Conservation (phyloP, 805 yeast species). For the Candida andamanensis region DNA sequence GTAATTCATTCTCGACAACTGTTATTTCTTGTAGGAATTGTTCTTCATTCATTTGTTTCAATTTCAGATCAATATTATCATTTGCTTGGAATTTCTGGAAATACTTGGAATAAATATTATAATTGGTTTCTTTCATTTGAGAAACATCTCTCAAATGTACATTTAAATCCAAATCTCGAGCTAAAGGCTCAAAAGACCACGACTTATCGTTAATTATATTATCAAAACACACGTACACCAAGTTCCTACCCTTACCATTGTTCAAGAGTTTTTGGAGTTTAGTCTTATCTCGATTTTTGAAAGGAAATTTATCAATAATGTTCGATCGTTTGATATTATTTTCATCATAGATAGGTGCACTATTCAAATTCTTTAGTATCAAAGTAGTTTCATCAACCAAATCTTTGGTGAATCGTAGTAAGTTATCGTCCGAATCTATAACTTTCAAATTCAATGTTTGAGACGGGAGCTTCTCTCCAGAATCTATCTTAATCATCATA, state of each 20-base stretch:
- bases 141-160: slow-evolving; percentile 33
- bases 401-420: slow-evolving; percentile 27
- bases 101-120: slow-evolving; percentile 30
- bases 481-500: slow-evolving; percentile 25
- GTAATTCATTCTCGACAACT: slow-evolving; percentile 26
- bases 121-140: slow-evolving; percentile 31
- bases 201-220: slow-evolving; percentile 37
- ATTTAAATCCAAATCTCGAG: slow-evolving; percentile 27
- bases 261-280: slow-evolving; percentile 14
- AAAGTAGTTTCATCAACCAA: slow-evolving; percentile 25
- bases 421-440: slow-evolving; percentile 33
- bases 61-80: slow-evolving; percentile 9
- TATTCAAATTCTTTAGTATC: slow-evolving; percentile 34
- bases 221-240: slow-evolving; percentile 38
- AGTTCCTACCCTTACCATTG: slow-evolving; percentile 20
- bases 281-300: slow-evolving; percentile 5
- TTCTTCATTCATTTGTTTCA: slow-evolving; percentile 16
- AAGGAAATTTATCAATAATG: slow-evolving; percentile 7
- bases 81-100: slow-evolving; percentile 18
- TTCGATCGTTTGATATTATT: slow-evolving; percentile 6
- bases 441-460: slow-evolving; percentile 32
- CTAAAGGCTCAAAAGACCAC: slow-evolving; percentile 34
- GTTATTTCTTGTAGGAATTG: slow-evolving; percentile 29
- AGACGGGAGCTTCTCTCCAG: slow-evolving; percentile 27
- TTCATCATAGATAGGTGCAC: slow-evolving; percentile 14